Percentiles rank a stretch among this genome's conserved stretches.
Conservation (phyloP, 352 stramenopile species). For the Aphanomyces astaci region DNA sequence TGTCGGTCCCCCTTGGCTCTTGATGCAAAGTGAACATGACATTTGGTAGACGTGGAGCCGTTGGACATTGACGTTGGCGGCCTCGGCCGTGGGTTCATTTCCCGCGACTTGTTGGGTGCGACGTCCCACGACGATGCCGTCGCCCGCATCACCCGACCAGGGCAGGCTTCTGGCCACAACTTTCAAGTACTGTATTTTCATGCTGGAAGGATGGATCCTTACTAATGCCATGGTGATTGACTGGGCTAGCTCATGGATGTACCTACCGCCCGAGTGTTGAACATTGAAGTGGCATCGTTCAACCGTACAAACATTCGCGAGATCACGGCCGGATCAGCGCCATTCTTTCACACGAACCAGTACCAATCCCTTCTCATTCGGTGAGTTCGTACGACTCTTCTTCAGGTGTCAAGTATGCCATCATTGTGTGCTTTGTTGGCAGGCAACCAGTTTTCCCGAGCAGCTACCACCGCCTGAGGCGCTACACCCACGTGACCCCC, state of each 20-base stretch:
- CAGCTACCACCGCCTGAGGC: conserved; percentile 51
- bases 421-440: neutral
- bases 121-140: conserved; percentile 41
- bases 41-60: conserved; percentile 48
- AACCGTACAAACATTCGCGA: conserved; percentile 45
- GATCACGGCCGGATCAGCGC: conserved; percentile 23
- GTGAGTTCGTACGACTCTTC: neutral
- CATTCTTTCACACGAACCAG: conserved; percentile 69
- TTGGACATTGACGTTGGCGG: conserved; percentile 47
- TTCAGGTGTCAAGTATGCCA: neutral
- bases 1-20: conserved; percentile 32
- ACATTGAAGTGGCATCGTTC: conserved; percentile 60
- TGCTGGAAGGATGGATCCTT: too few relatives aligned
- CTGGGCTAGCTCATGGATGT: conserved; percentile 55
- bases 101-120: conserved; percentile 45
- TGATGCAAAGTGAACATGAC: neutral
- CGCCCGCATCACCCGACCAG: conserved; percentile 37
- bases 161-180: conserved; percentile 61
- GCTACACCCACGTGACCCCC: conserved; percentile 43
- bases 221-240: too few relatives aligned
- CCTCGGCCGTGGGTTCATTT: conserved; percentile 61
- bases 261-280: conserved; percentile 37
- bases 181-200: conserved; percentile 34
- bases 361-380: conserved; percentile 55
- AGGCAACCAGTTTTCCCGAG: conserved; percentile 54